phyloP scores from a whole-genome alignment of 768 basidiomycete species.

The Exidia glandulosa region DNA sequence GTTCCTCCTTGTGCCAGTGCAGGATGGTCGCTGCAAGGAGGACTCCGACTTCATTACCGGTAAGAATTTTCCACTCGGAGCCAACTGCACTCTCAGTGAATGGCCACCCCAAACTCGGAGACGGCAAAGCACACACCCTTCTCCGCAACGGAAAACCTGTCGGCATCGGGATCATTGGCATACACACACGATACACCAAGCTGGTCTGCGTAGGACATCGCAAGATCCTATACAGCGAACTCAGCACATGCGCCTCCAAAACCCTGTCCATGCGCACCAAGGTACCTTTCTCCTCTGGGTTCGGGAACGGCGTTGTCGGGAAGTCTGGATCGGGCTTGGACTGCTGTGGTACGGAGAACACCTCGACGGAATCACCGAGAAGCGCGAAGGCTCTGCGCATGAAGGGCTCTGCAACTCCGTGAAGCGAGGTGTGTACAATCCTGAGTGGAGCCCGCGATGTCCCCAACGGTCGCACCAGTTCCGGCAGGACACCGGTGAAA shows the following conservation, averaged over 20 bases:
- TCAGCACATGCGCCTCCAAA: neutral
- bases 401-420: constrained; percentile 72
- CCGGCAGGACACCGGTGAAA: constrained; percentile 20
- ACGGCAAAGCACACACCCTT: constrained; percentile 19
- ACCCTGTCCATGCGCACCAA: constrained; percentile 1
- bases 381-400: constrained; percentile 39
- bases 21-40: constrained; percentile 35
- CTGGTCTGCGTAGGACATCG: constrained; percentile 48
- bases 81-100: constrained; percentile 19
- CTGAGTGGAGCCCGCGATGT: constrained; percentile 12
- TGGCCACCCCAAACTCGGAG: constrained; percentile 3
- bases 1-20: constrained; percentile 6
- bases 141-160: constrained; percentile 72
- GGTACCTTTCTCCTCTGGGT: constrained; percentile 81
- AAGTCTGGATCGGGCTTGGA: constrained; percentile 73
- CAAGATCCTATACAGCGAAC: constrained; percentile 46
- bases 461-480: neutral
- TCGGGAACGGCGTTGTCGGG: constrained; percentile 75
- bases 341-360: constrained; percentile 52
- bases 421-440: constrained; percentile 82
- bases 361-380: constrained; percentile 8
- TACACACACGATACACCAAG: constrained; percentile 52
- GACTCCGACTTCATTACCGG: constrained; percentile 74
- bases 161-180: constrained; percentile 85
- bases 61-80: constrained; percentile 60